These are phyloP conservation scores for Hibiscus mutabilis DNA, from an alignment of 345 rosid genomes.

Conservation along the genomic window DNA sequence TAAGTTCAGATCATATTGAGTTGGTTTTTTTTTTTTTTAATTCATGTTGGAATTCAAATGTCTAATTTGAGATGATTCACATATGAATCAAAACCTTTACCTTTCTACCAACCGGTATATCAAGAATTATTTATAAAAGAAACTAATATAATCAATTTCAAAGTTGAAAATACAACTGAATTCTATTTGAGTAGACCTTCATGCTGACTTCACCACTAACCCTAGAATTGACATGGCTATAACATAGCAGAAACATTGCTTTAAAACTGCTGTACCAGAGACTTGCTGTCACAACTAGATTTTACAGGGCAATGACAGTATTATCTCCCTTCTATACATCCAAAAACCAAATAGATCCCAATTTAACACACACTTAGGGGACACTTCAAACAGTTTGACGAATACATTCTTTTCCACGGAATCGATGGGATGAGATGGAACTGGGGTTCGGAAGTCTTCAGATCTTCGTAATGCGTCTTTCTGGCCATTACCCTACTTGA, in stretches of 20 bases:
- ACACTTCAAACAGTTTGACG: slow-evolving; percentile 6
- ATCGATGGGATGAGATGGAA: neutral
- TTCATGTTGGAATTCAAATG: no score
- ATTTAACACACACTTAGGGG: slow-evolving; percentile 18
- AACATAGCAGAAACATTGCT: neutral
- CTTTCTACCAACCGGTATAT: no score
- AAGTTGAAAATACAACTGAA: no score
- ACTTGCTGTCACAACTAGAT: slow-evolving; percentile 22
- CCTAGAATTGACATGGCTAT: neutral
- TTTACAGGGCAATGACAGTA: slow-evolving; percentile 30
- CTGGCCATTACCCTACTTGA: slow-evolving; percentile 35
- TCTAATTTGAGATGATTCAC: no score
- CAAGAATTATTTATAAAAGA: no score
- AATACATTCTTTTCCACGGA: slow-evolving; percentile 4
- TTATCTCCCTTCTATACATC: slow-evolving; percentile 28
- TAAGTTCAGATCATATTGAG: no score
- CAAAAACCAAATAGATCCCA: slow-evolving; percentile 25
- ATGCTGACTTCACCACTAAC: neutral
- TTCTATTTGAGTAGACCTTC: no score
- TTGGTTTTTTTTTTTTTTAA: no score
- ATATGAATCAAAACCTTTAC: no score
- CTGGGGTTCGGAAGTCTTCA: slow-evolving; percentile 1
- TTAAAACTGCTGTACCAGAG: slow-evolving; percentile 21
- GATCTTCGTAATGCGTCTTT: neutral
- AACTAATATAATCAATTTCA: no score